Base-by-base conservation (phyloP, 1,284 basidiomycete species). In the Austroboletus olivaceoglutinosus region DNA sequence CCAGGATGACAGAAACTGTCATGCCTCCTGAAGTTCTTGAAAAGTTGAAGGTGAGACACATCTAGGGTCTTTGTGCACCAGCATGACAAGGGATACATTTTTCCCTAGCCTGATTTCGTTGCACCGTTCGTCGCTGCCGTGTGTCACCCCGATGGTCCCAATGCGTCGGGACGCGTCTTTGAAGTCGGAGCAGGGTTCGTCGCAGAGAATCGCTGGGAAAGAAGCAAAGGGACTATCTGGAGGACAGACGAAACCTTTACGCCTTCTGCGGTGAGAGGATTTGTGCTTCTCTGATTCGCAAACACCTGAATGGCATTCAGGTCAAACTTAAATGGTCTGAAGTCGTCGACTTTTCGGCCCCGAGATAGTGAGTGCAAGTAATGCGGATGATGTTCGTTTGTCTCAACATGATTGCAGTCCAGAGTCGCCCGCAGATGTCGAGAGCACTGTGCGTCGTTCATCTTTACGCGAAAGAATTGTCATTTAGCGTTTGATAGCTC, bases 21-120 rank as follows among this genome's bases (percentile, higher is more conserved):
- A 93, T 98, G 91, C 93, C 96, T 15, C 90, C 91, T n/a, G 96
- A 99, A 57, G 89, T 98, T 82, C 85, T 99, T 55, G 89, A 85
- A 45, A 88, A 93, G 62, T 74, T 99, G 48, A 92, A 91, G 70
- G 87, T 86, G 63, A 23, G 38, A 10, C 12, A 1, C 12, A 12
- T 18, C 12, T 21, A 6, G 18, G 13, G 12, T 23, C 4, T 13
- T 21, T 12, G 21, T 39, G 34, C 13, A 11, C 16, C 31, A 25
- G 12, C 3, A 8, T 18, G n/a, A n/a, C n/a, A n/a, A n/a, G n/a
- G n/a, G n/a, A n/a, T 19, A 10, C 16, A 11, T 19, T 12, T 5
- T 37, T 16, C 12, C 44, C 16, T 58, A 91, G 81, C 97, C 97
- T 31, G 91, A 93, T 65, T 93, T 89, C 58, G 89, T 99, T 43